Evolutionary conservation across 208 protist species (phyloP).

Genomic region (Trypanosoma conorhini): DNA sequence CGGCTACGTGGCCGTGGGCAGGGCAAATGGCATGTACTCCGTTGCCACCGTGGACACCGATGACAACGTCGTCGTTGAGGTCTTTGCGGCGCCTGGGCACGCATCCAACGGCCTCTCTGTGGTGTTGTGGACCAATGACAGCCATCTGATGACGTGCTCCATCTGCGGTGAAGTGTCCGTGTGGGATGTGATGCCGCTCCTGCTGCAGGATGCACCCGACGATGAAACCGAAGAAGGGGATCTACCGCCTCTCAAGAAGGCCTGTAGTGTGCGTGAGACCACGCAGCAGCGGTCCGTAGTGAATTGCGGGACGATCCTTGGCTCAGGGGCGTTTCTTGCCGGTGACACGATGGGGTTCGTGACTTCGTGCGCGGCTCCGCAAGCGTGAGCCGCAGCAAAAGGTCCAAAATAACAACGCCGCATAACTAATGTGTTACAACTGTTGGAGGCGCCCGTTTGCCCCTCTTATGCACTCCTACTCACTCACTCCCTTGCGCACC

Average conservation of each 20-base stretch:
- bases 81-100: conserved; percentile 53
- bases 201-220: conserved; percentile 26
- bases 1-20: conserved; percentile 42
- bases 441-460: not conserved
- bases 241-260: conserved; percentile 46
- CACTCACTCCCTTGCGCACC: not conserved
- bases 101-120: conserved; percentile 64
- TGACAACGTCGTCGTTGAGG: conserved; percentile 25
- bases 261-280: conserved; percentile 52
- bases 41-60: conserved; percentile 20
- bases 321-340: conserved; percentile 19
- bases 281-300: conserved; percentile 31
- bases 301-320: conserved; percentile 41
- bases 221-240: conserved; percentile 37
- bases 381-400: not conserved
- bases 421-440: not conserved
- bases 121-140: conserved; percentile 42
- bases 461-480: no score
- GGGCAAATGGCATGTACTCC: conserved; percentile 69
- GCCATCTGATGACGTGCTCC: conserved; percentile 58
- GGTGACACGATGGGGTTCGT: conserved; percentile 42
- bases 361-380: conserved; percentile 15
- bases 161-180: conserved; percentile 75
- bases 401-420: not conserved
- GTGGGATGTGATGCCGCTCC: conserved; percentile 50